These are phyloP conservation scores for Aphanomyces invadans DNA, from an alignment of 352 stramenopile genomes.

Conservation along the genomic window DNA sequence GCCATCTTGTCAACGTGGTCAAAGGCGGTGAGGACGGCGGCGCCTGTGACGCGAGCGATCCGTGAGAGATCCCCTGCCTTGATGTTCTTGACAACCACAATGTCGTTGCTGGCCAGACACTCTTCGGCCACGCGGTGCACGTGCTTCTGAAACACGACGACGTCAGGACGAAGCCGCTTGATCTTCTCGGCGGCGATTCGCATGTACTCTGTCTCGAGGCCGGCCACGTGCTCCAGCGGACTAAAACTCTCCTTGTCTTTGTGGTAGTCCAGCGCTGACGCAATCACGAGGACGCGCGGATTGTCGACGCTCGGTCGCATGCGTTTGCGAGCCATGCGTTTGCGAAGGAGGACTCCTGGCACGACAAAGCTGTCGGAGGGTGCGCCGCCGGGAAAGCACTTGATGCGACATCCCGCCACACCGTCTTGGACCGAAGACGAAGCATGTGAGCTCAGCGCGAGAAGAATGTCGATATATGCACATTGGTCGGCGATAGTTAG, in stretches of 20 bases:
- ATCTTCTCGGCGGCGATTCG: slow-evolving; percentile 86
- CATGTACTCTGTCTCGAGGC: slow-evolving; percentile 86
- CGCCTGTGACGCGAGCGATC: slow-evolving; percentile 65
- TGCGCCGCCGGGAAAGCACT: slow-evolving; percentile 64
- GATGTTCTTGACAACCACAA: slow-evolving; percentile 83
- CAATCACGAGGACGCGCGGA: slow-evolving; percentile 75
- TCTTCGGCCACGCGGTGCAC: slow-evolving; percentile 81
- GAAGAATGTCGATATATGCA: slow-evolving; percentile 78
- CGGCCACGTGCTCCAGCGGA: slow-evolving; percentile 71
- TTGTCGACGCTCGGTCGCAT: slow-evolving; percentile 78
- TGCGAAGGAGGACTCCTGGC: slow-evolving; percentile 81
- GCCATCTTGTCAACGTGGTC: slow-evolving; percentile 86
- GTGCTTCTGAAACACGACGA: slow-evolving; percentile 78
- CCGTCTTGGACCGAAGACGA: slow-evolving; percentile 58
- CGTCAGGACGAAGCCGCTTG: slow-evolving; percentile 72
- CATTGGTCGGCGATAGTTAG: slow-evolving; percentile 43
- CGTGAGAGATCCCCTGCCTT: slow-evolving; percentile 67
- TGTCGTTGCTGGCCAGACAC: slow-evolving; percentile 58
- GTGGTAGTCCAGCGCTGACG: slow-evolving; percentile 76
- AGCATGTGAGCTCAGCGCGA: slow-evolving; percentile 53
- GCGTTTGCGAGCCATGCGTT: slow-evolving; percentile 69
- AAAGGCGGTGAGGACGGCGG: slow-evolving; percentile 72
- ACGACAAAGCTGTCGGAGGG: slow-evolving; percentile 84
- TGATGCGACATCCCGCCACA: slow-evolving; percentile 64
- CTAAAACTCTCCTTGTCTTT: slow-evolving; percentile 76